phyloP scores from a whole-genome alignment of 1,284 basidiomycete genomes.

The Erythrobasidium hasegawianum region DNA sequence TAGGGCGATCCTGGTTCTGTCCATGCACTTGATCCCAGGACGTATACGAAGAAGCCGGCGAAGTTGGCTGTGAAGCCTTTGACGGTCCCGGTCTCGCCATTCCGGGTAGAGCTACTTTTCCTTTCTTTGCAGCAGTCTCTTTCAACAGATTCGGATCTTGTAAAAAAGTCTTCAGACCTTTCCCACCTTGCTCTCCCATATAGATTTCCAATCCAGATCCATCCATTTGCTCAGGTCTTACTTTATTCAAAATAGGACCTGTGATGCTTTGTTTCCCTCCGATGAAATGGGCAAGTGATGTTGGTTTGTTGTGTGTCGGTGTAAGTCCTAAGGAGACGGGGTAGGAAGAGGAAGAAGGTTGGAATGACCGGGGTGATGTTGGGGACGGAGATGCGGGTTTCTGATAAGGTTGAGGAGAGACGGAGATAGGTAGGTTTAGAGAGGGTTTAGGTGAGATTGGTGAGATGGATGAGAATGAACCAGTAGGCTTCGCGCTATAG shows the following conservation, averaged over 20 bases:
- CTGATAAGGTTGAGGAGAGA: slow-evolving; percentile 22
- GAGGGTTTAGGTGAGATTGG: slow-evolving; percentile 24
- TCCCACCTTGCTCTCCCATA: background rate
- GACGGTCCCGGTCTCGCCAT: background rate
- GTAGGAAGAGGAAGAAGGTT: slow-evolving; percentile 9
- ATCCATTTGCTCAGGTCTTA: slow-evolving; percentile 20
- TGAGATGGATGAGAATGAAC: background rate
- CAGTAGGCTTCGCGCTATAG: background rate
- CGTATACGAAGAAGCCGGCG: too few relatives aligned
- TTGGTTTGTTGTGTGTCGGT: slow-evolving; percentile 23
- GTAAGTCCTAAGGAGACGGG: slow-evolving; percentile 27
- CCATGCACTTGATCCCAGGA: too few relatives aligned
- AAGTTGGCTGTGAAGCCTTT: too few relatives aligned
- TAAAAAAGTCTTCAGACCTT: slow-evolving; percentile 9
- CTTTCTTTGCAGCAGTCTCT: background rate
- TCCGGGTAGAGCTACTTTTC: slow-evolving; percentile 19
- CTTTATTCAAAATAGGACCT: slow-evolving; percentile 32
- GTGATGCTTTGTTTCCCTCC: slow-evolving; percentile 23
- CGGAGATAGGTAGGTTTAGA: slow-evolving; percentile 28
- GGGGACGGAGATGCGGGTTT: background rate
- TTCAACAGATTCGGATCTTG: slow-evolving; percentile 4
- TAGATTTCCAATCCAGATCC: slow-evolving; percentile 16
- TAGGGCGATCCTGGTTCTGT: too few relatives aligned
- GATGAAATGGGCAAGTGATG: slow-evolving; percentile 34
- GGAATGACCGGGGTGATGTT: slow-evolving; percentile 7